Evolutionary conservation across 2,329 filamentous ascomycete species (phyloP).

Genomic region (Colletotrichum simmondsii): DNA sequence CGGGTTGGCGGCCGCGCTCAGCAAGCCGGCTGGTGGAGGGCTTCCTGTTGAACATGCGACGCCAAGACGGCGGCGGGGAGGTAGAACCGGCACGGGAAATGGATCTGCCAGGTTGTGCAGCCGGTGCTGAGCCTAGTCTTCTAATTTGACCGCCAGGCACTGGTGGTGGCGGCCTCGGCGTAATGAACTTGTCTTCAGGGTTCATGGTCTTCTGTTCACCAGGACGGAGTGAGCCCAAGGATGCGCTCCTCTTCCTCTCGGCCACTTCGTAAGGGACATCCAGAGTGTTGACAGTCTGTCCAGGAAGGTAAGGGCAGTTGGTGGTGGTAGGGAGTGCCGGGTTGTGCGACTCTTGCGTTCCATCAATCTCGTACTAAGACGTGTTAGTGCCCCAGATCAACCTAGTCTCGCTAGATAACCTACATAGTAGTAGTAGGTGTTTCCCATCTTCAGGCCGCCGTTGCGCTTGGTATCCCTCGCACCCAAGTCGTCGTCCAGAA

Average conservation of each 20-base stretch:
- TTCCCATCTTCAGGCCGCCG: slow-evolving; percentile 90
- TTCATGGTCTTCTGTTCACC: slow-evolving; percentile 79
- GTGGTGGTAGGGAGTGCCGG: slow-evolving; percentile 78
- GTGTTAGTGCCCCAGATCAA: slow-evolving; percentile 7
- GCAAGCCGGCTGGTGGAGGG: slow-evolving; percentile 43
- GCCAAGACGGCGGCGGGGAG: slow-evolving; percentile 63
- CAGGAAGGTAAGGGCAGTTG: slow-evolving; percentile 85
- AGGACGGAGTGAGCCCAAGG: slow-evolving; percentile 68
- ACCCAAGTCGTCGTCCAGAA: slow-evolving; percentile 77
- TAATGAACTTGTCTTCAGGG: slow-evolving; percentile 79
- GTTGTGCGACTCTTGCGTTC: slow-evolving; percentile 81
- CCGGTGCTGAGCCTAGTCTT: slow-evolving; percentile 45
- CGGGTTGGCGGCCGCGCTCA: slow-evolving; percentile 46
- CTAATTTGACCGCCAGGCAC: slow-evolving; percentile 54
- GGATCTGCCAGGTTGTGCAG: slow-evolving; percentile 37
- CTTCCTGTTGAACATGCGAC: slow-evolving; percentile 61
- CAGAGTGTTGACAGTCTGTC: slow-evolving; percentile 87
- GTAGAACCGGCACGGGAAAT: slow-evolving; percentile 53
- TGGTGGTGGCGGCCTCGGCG: slow-evolving; percentile 64
- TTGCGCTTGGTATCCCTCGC: slow-evolving; percentile 66
- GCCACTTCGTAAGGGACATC: slow-evolving; percentile 79
- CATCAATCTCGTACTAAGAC: slow-evolving; percentile 82
- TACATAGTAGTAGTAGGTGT: slow-evolving; percentile 96
- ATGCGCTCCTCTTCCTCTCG: slow-evolving; percentile 71
- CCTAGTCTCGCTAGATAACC: slow-evolving; percentile 47